These are phyloP conservation scores for Coemansia sp. DNA, from an alignment of 192 early-diverging fungal species.

Conservation along the genomic window DNA sequence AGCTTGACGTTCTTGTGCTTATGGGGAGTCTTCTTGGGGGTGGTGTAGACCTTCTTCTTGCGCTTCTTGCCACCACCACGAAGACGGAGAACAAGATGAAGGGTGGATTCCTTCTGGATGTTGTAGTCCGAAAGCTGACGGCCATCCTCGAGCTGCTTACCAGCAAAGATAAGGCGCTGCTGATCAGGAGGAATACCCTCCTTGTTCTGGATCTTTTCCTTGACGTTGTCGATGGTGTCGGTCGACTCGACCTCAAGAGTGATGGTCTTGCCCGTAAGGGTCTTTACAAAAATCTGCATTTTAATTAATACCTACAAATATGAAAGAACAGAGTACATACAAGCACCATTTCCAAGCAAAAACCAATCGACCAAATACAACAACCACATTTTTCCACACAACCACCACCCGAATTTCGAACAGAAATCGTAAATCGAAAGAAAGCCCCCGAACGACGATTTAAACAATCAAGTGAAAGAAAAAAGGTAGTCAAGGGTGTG, in stretches of 20 bases:
- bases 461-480: no score
- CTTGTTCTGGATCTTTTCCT: conserved; percentile 84
- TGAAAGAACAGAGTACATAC: conserved; percentile 6
- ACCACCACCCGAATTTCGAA: no score
- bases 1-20: conserved; percentile 99
- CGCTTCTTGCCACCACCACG: conserved; percentile 97
- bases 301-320: conserved; percentile 12
- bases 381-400: background rate
- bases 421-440: no score
- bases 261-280: conserved; percentile 83
- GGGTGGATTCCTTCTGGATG: conserved; percentile 83
- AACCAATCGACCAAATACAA: background rate
- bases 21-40: conserved; percentile 99
- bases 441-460: no score
- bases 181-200: conserved; percentile 86
- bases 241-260: conserved; percentile 89
- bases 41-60: conserved; percentile 99
- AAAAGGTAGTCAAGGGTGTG: background rate
- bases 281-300: conserved; percentile 85
- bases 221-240: conserved; percentile 80
- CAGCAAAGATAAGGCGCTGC: conserved; percentile 80
- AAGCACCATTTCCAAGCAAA: background rate
- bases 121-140: conserved; percentile 75
- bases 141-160: conserved; percentile 82
- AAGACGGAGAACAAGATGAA: conserved; percentile 75